Base-by-base conservation (phyloP, 2,329 filamentous ascomycete genomes). In the Penicillium corylophilum region DNA sequence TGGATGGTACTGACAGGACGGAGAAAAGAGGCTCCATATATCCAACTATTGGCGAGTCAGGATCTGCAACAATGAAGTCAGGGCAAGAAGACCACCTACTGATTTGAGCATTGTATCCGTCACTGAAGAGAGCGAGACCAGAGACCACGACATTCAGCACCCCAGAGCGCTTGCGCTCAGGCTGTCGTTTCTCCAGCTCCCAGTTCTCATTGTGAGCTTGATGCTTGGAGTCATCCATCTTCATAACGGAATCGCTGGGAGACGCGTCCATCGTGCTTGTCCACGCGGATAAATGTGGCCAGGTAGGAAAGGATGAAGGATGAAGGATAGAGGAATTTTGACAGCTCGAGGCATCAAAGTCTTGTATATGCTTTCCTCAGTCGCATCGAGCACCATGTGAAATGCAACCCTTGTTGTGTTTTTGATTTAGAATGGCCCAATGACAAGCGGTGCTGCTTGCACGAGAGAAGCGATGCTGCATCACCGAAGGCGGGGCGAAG, bases 91-190 rank as follows among this genome's bases (percentile, higher is more conserved):
- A 8, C 18, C 4, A 50, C 55, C 28, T 47, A 62, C 65, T 70
- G 50, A 70, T 70, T 47, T 71, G 66, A 4, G 68, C 71, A 59
- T 73, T 72, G 61, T 72, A 72, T 7, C 70, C 70, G 58, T 73
- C 68, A 42, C 65, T 67, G 61, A 71, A 71, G 1, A 73, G 61
- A 4, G 70, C 71, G 18, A 73, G 55, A 4, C 71, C 71, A 1
- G 71, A 59, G 26, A 74, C 59, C 10, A 74, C 29, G 16, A 72
- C 68, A 18, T 66, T 73, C 28, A 73, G 41, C 8, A 67, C 61
- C 4, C 67, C 63, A 1, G 65, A 70, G 33, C 45, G 26, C 40
- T 52, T 59, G 36, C 28, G 28, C 26, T 48, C 41, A n/a, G 48
- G 39, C 7, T 46, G 29, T 5, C 22, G 12, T 39, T 54, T 39